Evolutionary conservation across 2,329 filamentous ascomycete genomes (phyloP).

Genomic region (Lomentospora prolificans): DNA sequence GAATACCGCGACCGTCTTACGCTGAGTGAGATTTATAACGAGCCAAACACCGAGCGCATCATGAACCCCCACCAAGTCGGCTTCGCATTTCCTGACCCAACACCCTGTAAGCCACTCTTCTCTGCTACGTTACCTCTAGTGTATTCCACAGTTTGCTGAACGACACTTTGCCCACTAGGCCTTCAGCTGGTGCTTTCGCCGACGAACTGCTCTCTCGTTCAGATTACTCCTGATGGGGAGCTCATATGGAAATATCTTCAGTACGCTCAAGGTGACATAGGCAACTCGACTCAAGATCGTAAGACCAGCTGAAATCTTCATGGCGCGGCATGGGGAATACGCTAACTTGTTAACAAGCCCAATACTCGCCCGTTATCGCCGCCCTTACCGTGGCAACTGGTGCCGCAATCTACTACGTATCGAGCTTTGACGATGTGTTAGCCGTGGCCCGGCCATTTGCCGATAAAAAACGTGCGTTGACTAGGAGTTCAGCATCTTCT

Average conservation of each 20-base stretch:
- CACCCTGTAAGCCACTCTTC: slow-evolving; percentile 40
- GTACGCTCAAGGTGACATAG: slow-evolving; percentile 36
- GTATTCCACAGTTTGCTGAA: slow-evolving; percentile 12
- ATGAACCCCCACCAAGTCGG: slow-evolving; percentile 66
- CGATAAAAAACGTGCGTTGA: slow-evolving; percentile 23
- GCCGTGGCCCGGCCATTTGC: slow-evolving; percentile 50
- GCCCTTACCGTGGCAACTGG: slow-evolving; percentile 46
- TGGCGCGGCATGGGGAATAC: too few species aligned
- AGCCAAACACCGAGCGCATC: slow-evolving; percentile 55
- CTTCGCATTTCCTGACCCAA: slow-evolving; percentile 55
- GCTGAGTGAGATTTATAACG: slow-evolving; percentile 57
- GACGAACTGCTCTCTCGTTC: slow-evolving; percentile 47
- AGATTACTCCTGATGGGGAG: slow-evolving; percentile 48
- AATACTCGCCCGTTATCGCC: slow-evolving; percentile 50
- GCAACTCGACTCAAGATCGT: slow-evolving; percentile 39
- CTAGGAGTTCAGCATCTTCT: neutral
- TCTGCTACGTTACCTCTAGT: slow-evolving; percentile 5
- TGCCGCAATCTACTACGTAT: slow-evolving; percentile 32
- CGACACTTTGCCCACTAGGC: slow-evolving; percentile 26
- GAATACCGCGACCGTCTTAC: slow-evolving; percentile 70
- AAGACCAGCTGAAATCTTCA: slow-evolving; percentile 9
- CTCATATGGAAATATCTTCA: slow-evolving; percentile 48
- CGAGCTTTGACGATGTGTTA: slow-evolving; percentile 61
- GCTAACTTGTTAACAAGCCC: too few species aligned
- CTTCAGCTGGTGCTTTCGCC: slow-evolving; percentile 53